A percentile compares a stretch with the other conserved stretches of the same genome.
Conservation (phyloP, 331 rosid genomes). For the Telfairia occidentalis region DNA sequence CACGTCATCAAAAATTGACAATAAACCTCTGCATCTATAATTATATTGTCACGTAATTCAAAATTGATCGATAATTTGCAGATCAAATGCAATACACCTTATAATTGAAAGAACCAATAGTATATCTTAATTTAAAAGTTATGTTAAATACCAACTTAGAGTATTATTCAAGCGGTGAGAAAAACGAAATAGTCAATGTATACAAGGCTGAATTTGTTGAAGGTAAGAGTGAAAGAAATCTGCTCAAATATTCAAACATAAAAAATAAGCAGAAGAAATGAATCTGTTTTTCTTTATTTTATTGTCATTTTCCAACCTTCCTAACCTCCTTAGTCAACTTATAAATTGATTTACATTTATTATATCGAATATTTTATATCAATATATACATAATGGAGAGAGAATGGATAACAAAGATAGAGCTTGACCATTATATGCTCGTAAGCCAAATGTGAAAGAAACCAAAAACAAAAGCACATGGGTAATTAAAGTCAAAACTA, state of each 20-base stretch:
- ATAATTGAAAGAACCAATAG: not conserved
- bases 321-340: not conserved
- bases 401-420: not conserved
- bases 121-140: not conserved
- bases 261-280: not conserved
- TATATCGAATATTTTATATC: not conserved
- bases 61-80: not conserved
- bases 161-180: not conserved
- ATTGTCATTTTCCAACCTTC: not conserved
- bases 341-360: not conserved
- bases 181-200: not conserved
- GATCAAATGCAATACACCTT: not conserved
- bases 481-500: not conserved
- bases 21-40: not conserved
- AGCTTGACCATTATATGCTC: not conserved
- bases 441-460: not conserved
- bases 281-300: not conserved
- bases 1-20: not conserved
- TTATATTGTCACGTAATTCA: not conserved
- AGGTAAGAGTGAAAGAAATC: not conserved
- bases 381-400: not conserved
- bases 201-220: not conserved
- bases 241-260: not conserved
- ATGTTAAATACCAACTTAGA: not conserved
- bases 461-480: not conserved